Base-by-base conservation (phyloP, 108 stramenopile genomes). In the Nitzschia inconspicua region DNA sequence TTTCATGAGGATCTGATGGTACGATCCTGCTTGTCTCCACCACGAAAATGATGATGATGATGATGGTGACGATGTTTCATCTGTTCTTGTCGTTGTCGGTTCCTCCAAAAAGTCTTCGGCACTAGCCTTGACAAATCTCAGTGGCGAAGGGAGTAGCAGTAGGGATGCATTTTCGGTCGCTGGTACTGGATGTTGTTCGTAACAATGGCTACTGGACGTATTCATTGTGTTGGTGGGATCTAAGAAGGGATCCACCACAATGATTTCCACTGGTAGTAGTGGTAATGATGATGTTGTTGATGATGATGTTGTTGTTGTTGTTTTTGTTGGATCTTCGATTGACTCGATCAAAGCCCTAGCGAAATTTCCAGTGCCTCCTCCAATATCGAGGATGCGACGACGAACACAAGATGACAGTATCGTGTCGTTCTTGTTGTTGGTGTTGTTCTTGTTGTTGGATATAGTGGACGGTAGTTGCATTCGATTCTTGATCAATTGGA, bases 321-420 rank as follows among this genome's bases (percentile, higher is more conserved):
- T n/a, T n/a, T n/a, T n/a, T n/a, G 57, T 11, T 8, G 43, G 23
- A 13, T 23, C 27, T 3, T 46, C 16, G 18, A 24, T 14, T 11
- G 28, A 43, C 2, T 56, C 47, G 19, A 79, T 29, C 20, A 77
- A 32, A 3, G 35, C 49, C 19, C 48, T 20, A 3, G 86, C 78
- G 49, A 87, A 87, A 57, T 82, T 87, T 54, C 86, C 86, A 3
- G 86, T 87, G 31, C 86, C 86, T 41, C 86, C 86, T 34, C 86
- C 86, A 57, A 83, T 65, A 60, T 67, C 66, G 3, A 67, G 7
- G 40, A 65, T 47, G 7, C 26, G 42, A 13, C 57, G 57, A 14
- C 20, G 19, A 44, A 8, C 3, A 19, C 8, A 40, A 29, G 29
- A 20, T 3, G 51, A 6, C 25, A 0, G 20, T 23, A 24, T 49